phyloP scores from a whole-genome alignment of 345 rosid genomes.

The Brassica carinata region DNA sequence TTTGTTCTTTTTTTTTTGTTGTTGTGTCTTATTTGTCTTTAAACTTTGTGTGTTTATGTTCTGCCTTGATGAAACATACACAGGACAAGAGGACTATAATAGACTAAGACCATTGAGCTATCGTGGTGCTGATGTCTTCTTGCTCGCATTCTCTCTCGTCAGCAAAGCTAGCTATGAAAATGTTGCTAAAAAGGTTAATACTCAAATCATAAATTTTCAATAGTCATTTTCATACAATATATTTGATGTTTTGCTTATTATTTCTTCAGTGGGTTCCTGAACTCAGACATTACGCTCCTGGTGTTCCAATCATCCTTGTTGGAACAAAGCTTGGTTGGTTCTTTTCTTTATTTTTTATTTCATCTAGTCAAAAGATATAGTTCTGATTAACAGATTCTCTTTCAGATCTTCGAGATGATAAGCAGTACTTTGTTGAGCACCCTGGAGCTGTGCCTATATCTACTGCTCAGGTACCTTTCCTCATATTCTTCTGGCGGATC shows the following conservation, averaged over 20 bases:
- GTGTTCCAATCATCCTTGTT: constrained; percentile 81
- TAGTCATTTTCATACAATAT: constrained; percentile 25
- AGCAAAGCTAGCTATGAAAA: constrained; percentile 97
- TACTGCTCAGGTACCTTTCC: constrained; percentile 60
- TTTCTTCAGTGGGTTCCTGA: constrained; percentile 93
- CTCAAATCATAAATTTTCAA: neutral
- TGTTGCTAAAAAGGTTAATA: constrained; percentile 72
- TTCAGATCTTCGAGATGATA: constrained; percentile 83
- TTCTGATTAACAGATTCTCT: constrained; percentile 18
- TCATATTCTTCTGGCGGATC: constrained; percentile 5
- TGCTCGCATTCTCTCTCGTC: constrained; percentile 85
- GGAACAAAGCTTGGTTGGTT: constrained; percentile 82
- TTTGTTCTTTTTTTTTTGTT: neutral
- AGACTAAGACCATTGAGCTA: constrained; percentile 91
- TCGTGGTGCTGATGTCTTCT: constrained; percentile 90
- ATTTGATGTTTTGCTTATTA: constrained; percentile 18
- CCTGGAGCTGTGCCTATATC: constrained; percentile 78
- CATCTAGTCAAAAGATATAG: neutral
- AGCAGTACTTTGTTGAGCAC: constrained; percentile 65
- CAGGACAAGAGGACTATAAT: constrained; percentile 96
- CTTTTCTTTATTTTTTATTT: neutral
- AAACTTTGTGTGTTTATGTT: constrained; percentile 4
- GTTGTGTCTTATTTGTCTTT: neutral
- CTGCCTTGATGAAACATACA: constrained; percentile 46
- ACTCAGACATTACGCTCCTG: constrained; percentile 86